Percentiles rank a stretch among this genome's conserved stretches.
Conservation (phyloP, 2,329 filamentous ascomycete genomes). For the Fusarium algeriense region DNA sequence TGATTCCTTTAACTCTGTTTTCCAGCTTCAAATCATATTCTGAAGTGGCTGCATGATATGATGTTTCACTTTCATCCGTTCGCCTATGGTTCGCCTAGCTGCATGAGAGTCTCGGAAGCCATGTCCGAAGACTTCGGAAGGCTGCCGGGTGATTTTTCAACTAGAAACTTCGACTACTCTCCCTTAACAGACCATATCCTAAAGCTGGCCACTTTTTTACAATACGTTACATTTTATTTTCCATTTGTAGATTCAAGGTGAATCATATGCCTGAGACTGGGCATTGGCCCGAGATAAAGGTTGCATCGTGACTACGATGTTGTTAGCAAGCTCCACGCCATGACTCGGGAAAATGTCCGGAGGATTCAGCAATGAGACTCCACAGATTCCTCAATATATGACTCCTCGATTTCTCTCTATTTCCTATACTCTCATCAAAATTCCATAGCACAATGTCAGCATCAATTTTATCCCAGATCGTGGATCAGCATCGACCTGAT, state of each 20-base stretch:
- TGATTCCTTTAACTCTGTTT: accelerated
- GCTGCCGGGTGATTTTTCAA: accelerated
- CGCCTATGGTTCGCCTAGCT: accelerated
- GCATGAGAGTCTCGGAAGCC: neutral
- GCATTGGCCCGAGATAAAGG: neutral
- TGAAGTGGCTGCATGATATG: no score
- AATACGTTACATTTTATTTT: no score
- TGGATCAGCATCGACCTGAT: conserved; percentile 12
- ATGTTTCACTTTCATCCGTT: no score
- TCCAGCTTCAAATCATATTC: accelerated
- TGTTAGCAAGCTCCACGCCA: conserved; percentile 2
- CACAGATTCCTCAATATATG: no score
- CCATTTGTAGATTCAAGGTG: accelerated
- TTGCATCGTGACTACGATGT: neutral
- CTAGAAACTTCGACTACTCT: accelerated
- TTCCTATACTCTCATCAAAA: accelerated
- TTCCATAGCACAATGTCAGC: neutral
- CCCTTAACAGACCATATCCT: neutral
- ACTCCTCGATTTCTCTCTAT: accelerated
- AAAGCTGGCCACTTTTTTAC: neutral
- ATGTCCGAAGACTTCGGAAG: neutral
- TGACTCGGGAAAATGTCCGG: conserved; percentile 5
- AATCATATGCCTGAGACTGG: neutral
- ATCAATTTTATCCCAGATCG: neutral
- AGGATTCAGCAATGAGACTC: neutral